Evolutionary conservation across 371 early-diverging fungal species (phyloP), one percentile per base, ranked within the genome.

Genomic region (Apophysomyces variabilis): DNA sequence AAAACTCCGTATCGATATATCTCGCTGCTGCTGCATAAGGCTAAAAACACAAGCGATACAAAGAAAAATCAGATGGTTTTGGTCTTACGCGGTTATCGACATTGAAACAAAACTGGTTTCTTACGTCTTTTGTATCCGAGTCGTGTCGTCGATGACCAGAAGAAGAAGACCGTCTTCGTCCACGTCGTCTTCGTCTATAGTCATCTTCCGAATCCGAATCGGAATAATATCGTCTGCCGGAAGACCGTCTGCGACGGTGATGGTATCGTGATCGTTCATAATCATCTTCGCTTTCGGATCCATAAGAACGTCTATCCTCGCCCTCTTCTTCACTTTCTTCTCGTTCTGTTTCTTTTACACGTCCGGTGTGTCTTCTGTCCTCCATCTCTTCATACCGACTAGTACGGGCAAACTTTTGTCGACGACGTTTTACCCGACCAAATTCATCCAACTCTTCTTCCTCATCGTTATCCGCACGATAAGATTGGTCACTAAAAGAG

Each of bases 261-360:
- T 26, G 60, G 9, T 32, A n/a, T 6, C 39, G 44, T n/a, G 92
- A 91, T 64, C 90, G 88, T 76, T 95, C 94, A 72, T 95, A 94
- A 44, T 88, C 83, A 57, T 95, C 93, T 62, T 94, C 94, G 57
- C 93, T 82, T 26, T 16, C 54, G 21, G 18, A 18, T 5, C 54
- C 21, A 21, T 50, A n/a, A 50, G 54, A n/a, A 4, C n/a, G 21
- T 9, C 54, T 7, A 16, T n/a, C 60, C 72, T 73, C 83, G 93
- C 70, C 60, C 32, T 39, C 58, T 7, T 74, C 75, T 39, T 72
- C 69, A 4, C 60, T 62, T 12, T 44, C 60, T 16, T 46, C 60
- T 21, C 75, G 61, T 65, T 78, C 81, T 21, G 56, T 60, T 44
- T 39, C 58, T 7, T 74, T 75, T 39, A 70, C 69, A 4, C 60